Base-by-base conservation (phyloP, 2,329 filamentous ascomycete species). In the Eutypella sp. region DNA sequence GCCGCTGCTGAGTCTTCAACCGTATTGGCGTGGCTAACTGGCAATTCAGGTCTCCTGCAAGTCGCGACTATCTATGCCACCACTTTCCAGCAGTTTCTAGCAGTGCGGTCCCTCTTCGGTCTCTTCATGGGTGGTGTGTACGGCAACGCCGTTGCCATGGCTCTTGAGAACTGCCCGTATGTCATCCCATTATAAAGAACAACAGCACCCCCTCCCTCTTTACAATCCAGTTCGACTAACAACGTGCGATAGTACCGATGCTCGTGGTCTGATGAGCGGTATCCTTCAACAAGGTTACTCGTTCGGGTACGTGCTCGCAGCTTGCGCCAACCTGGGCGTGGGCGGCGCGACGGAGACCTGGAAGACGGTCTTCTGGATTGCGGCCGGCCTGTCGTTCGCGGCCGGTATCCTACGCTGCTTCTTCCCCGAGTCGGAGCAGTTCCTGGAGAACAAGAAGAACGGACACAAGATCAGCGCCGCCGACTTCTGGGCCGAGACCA, bases 201-300 rank as follows among this genome's bases (percentile, higher is more conserved):
- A n/a, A n/a, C n/a, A 34, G 24, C 16, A 29, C 15, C 10, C 16
- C 22, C 20, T 23, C 20, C 20, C n/a, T 6, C 18, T 22, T 40
- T 36, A 27, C 42, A 19, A 16, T 43, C n/a, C 20, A 20, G 15
- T 9, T 34, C 7, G n/a, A 27, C 29, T 54, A 22, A 52, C 23
- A 22, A 10, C 18, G 5, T 20, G 16, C 10, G 58, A 57, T 51
- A 76, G 75, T 46, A 66, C 70, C 40, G 80, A 87, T 46, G 83
- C 87, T 7, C 77, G 88, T 62, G 89, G 89, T 55, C 72, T 93
- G 31, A 87, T 93, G 78, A 88, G 84, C 13, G 89, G 88, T 44
- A 86, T 93, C 42, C 68, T 92, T 16, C 89, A 93, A 58, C 87
- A 90, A 64, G 89, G 88, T 2, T 91, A 90, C 62, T 85, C 85